Conservation (phyloP, 495 filamentous ascomycete genomes). For the Achaetomiella virescens region DNA sequence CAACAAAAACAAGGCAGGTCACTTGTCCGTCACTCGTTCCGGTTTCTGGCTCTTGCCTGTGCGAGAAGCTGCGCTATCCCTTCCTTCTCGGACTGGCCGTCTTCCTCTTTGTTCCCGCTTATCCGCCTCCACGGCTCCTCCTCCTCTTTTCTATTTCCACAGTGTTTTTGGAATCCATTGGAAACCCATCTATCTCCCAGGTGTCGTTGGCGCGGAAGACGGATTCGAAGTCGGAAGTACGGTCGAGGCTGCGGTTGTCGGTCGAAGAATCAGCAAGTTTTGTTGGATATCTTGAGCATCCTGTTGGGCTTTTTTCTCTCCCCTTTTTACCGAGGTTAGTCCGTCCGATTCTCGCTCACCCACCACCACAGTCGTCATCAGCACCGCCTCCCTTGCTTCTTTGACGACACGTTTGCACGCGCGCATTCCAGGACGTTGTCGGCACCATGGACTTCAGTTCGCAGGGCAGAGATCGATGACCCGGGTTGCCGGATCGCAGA, state of each 20-base stretch:
- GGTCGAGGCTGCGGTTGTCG: constrained; percentile 15
- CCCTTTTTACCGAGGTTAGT: constrained; percentile 19
- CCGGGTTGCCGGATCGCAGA: neutral
- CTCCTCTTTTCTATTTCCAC: constrained; percentile 13
- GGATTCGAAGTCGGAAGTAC: constrained; percentile 7
- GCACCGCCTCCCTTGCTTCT: neutral
- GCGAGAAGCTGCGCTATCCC: constrained; percentile 22
- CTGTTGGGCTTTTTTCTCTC: neutral
- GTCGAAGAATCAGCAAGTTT: neutral
- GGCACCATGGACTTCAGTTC: neutral
- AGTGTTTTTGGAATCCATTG: constrained; percentile 13
- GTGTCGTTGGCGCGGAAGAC: constrained; percentile 32
- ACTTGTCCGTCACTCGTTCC: constrained; percentile 13
- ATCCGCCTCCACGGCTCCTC: constrained; percentile 21
- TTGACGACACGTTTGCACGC: constrained; percentile 10
- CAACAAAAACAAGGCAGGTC: constrained; percentile 8
- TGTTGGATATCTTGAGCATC: neutral
- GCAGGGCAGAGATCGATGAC: neutral
- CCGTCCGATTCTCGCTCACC: neutral
- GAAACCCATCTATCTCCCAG: constrained; percentile 16
- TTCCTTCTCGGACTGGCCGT: constrained; percentile 22
- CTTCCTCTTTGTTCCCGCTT: constrained; percentile 23
- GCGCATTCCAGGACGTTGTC: neutral
- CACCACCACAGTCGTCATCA: neutral
- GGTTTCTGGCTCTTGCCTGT: constrained; percentile 11